phyloP scores from a whole-genome alignment of 495 filamentous ascomycete genomes.

The Hypoxylon lienhwacheense region DNA sequence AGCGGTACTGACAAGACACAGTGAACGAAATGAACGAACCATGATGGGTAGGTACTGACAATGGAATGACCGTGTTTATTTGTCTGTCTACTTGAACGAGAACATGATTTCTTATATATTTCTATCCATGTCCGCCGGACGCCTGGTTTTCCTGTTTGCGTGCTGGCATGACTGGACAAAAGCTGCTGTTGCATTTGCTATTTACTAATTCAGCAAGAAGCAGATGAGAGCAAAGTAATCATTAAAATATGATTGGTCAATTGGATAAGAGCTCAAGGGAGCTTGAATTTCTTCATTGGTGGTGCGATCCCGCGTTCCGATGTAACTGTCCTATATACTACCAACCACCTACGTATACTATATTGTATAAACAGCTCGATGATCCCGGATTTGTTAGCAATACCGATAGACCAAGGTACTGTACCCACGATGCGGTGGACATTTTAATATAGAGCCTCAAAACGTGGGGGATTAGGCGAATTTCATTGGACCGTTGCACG shows the following conservation, averaged over 20 bases:
- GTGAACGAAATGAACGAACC: constrained; percentile 14
- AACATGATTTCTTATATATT: constrained; percentile 3
- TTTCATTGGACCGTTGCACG: constrained; percentile 19
- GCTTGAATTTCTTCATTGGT: neutral
- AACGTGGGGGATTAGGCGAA: constrained; percentile 17
- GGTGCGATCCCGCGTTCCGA: neutral
- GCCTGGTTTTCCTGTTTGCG: neutral
- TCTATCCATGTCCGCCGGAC: neutral
- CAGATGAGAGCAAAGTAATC: constrained; percentile 22
- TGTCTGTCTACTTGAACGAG: neutral
- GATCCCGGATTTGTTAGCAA: too few relatives aligned
- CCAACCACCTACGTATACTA: too few relatives aligned
- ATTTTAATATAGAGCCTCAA: constrained; percentile 24
- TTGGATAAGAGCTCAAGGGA: constrained; percentile 8
- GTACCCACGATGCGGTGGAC: too few relatives aligned
- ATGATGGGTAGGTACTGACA: constrained; percentile 10
- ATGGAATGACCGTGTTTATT: neutral
- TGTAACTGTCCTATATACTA: constrained; percentile 15
- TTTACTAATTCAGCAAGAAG: neutral
- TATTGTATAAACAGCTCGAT: too few relatives aligned
- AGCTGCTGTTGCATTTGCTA: neutral
- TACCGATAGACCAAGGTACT: too few relatives aligned
- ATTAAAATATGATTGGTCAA: constrained; percentile 23
- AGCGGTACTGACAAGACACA: constrained; percentile 16
- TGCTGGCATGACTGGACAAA: constrained; percentile 10